Evolutionary conservation across 2,329 filamentous ascomycete genomes (phyloP).

Genomic region (Alternaria arbusti): DNA sequence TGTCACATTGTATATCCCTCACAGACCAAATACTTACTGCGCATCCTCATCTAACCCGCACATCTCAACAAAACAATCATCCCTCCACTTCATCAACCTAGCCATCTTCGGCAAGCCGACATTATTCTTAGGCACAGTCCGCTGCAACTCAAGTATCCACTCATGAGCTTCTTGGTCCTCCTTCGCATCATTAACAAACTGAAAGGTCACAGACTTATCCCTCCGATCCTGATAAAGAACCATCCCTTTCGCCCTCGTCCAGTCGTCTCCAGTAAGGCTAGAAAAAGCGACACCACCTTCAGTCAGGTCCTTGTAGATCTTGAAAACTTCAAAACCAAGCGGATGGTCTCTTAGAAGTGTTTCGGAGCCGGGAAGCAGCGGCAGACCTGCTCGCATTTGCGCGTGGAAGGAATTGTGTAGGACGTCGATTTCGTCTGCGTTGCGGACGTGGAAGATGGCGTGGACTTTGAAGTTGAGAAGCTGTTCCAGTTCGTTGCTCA

Average conservation of each 20-base stretch:
- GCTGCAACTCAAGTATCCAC: not conserved
- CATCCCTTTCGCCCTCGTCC: not conserved
- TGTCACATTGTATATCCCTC: not conserved
- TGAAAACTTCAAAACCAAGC: not conserved
- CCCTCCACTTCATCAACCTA: not conserved
- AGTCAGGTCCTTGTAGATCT: not conserved
- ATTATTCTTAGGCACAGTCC: not conserved
- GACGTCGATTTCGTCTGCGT: not conserved
- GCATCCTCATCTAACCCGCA: too few relatives aligned
- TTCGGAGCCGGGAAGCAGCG: not conserved
- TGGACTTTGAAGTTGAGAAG: not conserved
- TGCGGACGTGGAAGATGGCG: not conserved
- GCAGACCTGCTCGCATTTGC: not conserved
- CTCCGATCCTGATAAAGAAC: not conserved
- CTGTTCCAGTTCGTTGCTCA: not conserved
- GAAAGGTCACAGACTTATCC: not conserved
- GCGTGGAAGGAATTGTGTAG: not conserved
- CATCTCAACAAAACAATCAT: not conserved
- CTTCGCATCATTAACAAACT: not conserved
- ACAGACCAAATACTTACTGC: fast-evolving
- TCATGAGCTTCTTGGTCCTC: not conserved
- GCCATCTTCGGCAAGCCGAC: not conserved
- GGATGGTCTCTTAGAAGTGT: not conserved
- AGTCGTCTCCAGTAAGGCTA: not conserved
- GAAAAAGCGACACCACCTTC: not conserved